Base-by-base conservation (phyloP, 129 eudicot species). In the Arctium minus region DNA sequence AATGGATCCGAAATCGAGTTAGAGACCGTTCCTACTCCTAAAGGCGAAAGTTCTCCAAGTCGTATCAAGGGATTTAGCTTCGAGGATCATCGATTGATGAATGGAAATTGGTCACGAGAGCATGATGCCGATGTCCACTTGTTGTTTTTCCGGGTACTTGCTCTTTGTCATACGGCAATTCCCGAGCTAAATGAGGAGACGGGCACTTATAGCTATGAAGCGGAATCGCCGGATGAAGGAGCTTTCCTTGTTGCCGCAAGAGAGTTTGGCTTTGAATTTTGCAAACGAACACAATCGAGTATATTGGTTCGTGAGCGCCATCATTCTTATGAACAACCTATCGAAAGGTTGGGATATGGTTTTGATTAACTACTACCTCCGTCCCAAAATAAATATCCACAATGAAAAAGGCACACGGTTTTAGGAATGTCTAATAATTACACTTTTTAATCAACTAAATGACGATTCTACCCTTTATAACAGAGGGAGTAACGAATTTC, bases 171-270 rank as follows among this genome's bases (percentile, higher is more conserved):
- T 85, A 93, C 99, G 72, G 99, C 99, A 27, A 92, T 96, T 76
- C 99, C 99, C 0, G 99, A 96, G 88, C 73, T 86, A 42, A 93
- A 90, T 81, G 97, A 90, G 82, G 97, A 93, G 79, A 93, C 90
- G 0, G 94, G 92, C 11, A 72, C 64, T 29, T 88, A 80, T 79
- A 92, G 89, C 60, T 96, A 91, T 86, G 99, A 96, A 86, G 98
- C 97, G 32, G 99, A 96, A 75, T 96, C 99, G 8, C 99, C 99
- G 6, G 99, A 96, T 88, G 99, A 96, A 87, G 95, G 94, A 37
- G 95, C 99, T 10, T 96, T 96, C 87, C 97, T 96, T 80, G 99
- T 94, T 73, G 99, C 99, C 17, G 99, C 99, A 15, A 89, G 98
- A 87, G 99, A 96, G 82, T 92, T 96, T 70, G 99, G 99, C 70